Conservation (phyloP, 2,329 filamentous ascomycete species). For the Colletotrichum caudatum region DNA sequence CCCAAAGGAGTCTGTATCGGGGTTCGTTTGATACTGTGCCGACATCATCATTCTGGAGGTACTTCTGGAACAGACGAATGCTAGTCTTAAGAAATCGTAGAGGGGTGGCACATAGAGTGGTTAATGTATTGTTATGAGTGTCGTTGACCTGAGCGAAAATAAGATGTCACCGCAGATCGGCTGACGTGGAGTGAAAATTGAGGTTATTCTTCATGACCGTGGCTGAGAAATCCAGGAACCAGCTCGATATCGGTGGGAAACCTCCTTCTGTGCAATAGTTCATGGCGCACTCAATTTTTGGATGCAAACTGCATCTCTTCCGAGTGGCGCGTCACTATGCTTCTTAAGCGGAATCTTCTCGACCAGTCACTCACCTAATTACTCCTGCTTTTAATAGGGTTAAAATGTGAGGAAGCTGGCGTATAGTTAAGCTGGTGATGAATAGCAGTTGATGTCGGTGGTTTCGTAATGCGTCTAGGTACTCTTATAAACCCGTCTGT, state of each 20-base stretch:
- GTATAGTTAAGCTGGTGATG: too few relatives aligned
- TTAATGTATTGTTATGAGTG: rapidly evolving
- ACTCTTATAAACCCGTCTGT: too few relatives aligned
- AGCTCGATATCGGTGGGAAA: not conserved
- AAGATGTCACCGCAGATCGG: conserved; percentile 4
- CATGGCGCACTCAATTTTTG: too few relatives aligned
- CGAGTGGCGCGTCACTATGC: too few relatives aligned
- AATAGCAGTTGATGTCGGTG: too few relatives aligned
- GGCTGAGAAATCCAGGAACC: too few relatives aligned
- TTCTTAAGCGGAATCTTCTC: too few relatives aligned
- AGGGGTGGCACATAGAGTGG: not conserved
- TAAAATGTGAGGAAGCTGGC: too few relatives aligned
- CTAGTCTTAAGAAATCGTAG: conserved; percentile 1
- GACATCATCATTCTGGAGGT: not conserved
- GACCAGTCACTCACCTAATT: too few relatives aligned
- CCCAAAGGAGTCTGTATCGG: conserved; percentile 3
- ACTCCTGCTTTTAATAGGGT: too few relatives aligned
- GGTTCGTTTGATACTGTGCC: not conserved
- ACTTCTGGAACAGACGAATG: not conserved
- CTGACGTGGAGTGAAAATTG: not conserved
- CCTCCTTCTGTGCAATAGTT: conserved; percentile 5
- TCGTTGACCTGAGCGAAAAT: not conserved
- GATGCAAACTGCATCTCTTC: too few relatives aligned
- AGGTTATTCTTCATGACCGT: not conserved
- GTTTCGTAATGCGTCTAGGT: too few relatives aligned